Evolutionary conservation across 192 early-diverging fungal species (phyloP).

Genomic region (Umbelopsis ramanniana): DNA sequence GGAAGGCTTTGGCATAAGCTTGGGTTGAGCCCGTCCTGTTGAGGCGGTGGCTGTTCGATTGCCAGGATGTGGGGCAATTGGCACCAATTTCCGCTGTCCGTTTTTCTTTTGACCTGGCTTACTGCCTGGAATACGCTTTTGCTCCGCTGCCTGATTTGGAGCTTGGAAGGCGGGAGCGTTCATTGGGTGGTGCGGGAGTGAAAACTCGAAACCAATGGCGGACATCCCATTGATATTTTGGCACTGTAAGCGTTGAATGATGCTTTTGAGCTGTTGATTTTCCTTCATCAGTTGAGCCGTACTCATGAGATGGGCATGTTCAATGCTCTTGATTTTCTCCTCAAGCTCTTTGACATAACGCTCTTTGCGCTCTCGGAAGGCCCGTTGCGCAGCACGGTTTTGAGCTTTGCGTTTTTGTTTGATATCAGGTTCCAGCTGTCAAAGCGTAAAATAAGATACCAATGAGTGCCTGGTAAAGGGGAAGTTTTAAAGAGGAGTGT

Average conservation of each 20-base stretch:
- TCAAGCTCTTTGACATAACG: slow-evolving; percentile 83
- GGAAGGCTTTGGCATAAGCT: slow-evolving; percentile 9
- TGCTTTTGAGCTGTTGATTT: slow-evolving; percentile 16
- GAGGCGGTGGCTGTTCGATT: neutral
- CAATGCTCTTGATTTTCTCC: slow-evolving; percentile 70
- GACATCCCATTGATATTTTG: neutral
- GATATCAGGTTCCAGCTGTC: slow-evolving; percentile 28
- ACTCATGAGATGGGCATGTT: slow-evolving; percentile 54
- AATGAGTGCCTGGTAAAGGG: neutral
- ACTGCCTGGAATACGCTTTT: neutral
- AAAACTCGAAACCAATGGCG: slow-evolving; percentile 11
- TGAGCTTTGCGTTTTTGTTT: slow-evolving; percentile 41
- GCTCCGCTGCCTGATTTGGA: neutral
- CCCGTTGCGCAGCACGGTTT: slow-evolving; percentile 49
- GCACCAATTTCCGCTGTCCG: slow-evolving; percentile 3
- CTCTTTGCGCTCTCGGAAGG: slow-evolving; percentile 89
- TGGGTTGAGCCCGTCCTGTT: neutral
- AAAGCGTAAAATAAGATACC: neutral
- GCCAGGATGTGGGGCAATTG: slow-evolving; percentile 16
- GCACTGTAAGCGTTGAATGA: slow-evolving; percentile 8
- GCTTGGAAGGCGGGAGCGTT: neutral
- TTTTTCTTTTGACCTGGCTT: neutral
- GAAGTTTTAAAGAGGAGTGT: neutral
- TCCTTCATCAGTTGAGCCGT: slow-evolving; percentile 41
- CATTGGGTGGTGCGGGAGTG: slow-evolving; percentile 13